Percentiles rank a stretch among this genome's conserved stretches.
Conservation (phyloP, 129 eudicot genomes). For the Ambrosia artemisiifolia region DNA sequence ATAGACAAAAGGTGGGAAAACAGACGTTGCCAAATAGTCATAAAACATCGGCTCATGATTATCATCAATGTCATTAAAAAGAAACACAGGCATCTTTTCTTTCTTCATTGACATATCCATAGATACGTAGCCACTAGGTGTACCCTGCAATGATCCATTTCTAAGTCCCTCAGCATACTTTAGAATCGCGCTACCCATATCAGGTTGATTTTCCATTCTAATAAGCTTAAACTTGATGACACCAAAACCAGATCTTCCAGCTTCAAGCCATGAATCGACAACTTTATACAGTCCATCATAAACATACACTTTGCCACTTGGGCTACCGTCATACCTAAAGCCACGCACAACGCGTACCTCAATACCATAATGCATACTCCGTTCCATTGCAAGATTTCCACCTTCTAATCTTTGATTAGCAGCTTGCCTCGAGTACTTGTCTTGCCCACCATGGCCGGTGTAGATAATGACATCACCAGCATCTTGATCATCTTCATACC, state of each 20-base stretch:
- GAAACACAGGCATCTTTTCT: conserved; percentile 54
- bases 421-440: conserved; percentile 50
- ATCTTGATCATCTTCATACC: conserved; percentile 87
- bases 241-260: conserved; percentile 72
- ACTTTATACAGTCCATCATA: conserved; percentile 75
- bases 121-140: conserved; percentile 51
- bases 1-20: conserved; percentile 61
- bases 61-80: conserved; percentile 63
- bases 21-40: conserved; percentile 55
- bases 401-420: conserved; percentile 66
- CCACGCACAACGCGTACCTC: conserved; percentile 46
- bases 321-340: conserved; percentile 34
- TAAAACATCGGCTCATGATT: conserved; percentile 55
- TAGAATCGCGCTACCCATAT: conserved; percentile 63
- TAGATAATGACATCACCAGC: conserved; percentile 61
- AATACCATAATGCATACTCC: conserved; percentile 36
- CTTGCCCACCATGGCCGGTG: conserved; percentile 92
- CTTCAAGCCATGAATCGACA: conserved; percentile 53
- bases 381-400: conserved; percentile 42
- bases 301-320: conserved; percentile 52
- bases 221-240: conserved; percentile 66
- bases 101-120: conserved; percentile 59
- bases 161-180: conserved; percentile 52
- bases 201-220: conserved; percentile 60
- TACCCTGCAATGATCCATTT: conserved; percentile 34